Base-by-base conservation (phyloP, 257 asterid species). In the Nicotiana tabacum region DNA sequence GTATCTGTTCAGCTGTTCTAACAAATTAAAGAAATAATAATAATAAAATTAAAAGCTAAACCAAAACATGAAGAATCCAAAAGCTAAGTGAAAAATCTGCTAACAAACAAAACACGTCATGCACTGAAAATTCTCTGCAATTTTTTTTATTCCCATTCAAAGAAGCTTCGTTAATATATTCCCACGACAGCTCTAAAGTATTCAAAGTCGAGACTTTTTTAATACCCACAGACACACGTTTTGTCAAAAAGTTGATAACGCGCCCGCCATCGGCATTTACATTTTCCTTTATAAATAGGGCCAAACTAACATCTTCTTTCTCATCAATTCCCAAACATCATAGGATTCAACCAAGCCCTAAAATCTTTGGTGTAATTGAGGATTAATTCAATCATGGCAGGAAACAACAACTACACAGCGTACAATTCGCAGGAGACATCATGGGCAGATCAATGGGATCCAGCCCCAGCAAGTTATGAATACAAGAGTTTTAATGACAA, bases 381-480 rank as follows among this genome's bases (percentile, higher is more conserved):
- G 32, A 61, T 61, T 61, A 0, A 9, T n/a, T 18, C 15, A 24
- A 1, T 1, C n/a, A 76, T 76, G 80, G 64, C 80, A 1, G 80
- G 29, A 57, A 74, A 29, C 18, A 77, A 61, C n/a, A 74, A 13
- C 0, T 81, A 84, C 32, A 11, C 86, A 1, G 83, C 69, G 15
- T 82, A 86, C 46, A 85, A 33, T 77, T 89, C 94, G 4, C 81
- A 90, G 82, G 99, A 92, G 85, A 90, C 92, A 16, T 90, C 99
- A 4, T 92, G 96, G 96, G 96, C 96, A 1, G 95, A 90, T 84
- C 93, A 91, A 70, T 91, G 93, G 93, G 93, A 89, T 69, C 85
- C 91, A 27, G 57, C 85, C 83, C 91, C 91, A 1, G 3, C 51
- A 43, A 43, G 53, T 56, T 76, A 86, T 77, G 43, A 48, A 17